Base-by-base conservation (phyloP, 805 yeast species). In the Kluyveromyces nonfermentans region DNA sequence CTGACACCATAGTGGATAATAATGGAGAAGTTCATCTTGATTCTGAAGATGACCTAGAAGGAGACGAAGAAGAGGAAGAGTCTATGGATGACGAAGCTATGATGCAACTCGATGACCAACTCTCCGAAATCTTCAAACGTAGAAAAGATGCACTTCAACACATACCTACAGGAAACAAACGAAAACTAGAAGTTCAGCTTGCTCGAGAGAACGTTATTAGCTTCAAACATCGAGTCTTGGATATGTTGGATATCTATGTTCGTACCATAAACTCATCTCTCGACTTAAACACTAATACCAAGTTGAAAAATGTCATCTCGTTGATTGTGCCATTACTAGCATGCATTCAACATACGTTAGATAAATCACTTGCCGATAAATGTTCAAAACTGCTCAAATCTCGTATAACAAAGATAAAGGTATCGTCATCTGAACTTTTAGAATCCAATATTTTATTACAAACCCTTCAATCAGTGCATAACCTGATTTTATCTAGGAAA, bases 71-170 rank as follows among this genome's bases (percentile, higher is more conserved):
- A 6, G 80, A 76, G 20, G 85, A 80, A 41, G 95, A 85, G 51
- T 80, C 90, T 0, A 85, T 88, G 94, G 95, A 89, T 47, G 97
- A 89, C 62, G 96, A 89, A 54, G 88, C 88, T 60, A 90, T 90
- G 97, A 79, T 88, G 81, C 94, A 89, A 17, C 75, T 90, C 54
- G 97, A 90, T 59, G 84, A 73, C 18, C 93, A 87, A 48, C 68
- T 90, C 25, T 77, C 96, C 0, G 74, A 73, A 43, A 90, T 90
- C 44, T 90, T 90, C 72, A 77, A 82, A 55, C 90, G 87, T 54
- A 76, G 97, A 53, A 78, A 80, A 51, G 79, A 76, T 47, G 83
- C 85, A 0, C 62, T 86, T 43, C 63, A 77, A 8, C 67, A 68
- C 28, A 65, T 75, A 2, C 57, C 66, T n/a, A 74, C 74, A 5